Base-by-base conservation (phyloP, 768 basidiomycete species). In the Lactifluus pinguis region DNA sequence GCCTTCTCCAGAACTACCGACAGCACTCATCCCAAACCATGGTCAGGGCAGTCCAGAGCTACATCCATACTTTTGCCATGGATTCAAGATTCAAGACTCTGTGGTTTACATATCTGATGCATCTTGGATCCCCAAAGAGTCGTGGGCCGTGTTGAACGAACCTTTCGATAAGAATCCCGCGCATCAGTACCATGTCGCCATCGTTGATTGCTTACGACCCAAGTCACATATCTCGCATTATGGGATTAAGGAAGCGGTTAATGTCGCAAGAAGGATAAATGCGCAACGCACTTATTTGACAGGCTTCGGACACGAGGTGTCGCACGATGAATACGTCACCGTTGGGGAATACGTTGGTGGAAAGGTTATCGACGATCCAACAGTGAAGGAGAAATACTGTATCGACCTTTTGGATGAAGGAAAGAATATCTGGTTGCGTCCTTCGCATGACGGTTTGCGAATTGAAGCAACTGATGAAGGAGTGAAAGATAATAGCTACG, bases 101-200 rank as follows among this genome's bases (percentile, higher is more conserved):
- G 72, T 95, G 49, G 76, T 83, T 14, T 95, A 95, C 74, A 77
- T 95, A 61, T 86, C 87, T 30, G 94, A 97, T 70, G 88, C 86
- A 45, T 90, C 87, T 9, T 73, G 80, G 66, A 88, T 95, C 57
- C 92, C 93, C 2, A 82, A 87, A 8, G 77, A 81, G 39, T 80
- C 83, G 44, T 91, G 88, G 88, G 67, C 71, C 19, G 66, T 83
- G 53, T 72, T 85, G 54, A 64, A 70, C 38, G 65, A 62, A 14
- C 64, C 59, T 25, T 71, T 61, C 19, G 68, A 71, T 55, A 66
- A 68, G 17, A 62, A 64, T 51, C 53, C 67, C 64, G 32, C 60
- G 65, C 47, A 59, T 41, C 72, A 70, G 11, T 69, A 82, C 39
- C 76, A 84, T 2, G 78, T 89, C 29, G 76, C 88, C 61, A 80